Base-by-base conservation (phyloP, 768 basidiomycete species). In the Harrya chromipes region DNA sequence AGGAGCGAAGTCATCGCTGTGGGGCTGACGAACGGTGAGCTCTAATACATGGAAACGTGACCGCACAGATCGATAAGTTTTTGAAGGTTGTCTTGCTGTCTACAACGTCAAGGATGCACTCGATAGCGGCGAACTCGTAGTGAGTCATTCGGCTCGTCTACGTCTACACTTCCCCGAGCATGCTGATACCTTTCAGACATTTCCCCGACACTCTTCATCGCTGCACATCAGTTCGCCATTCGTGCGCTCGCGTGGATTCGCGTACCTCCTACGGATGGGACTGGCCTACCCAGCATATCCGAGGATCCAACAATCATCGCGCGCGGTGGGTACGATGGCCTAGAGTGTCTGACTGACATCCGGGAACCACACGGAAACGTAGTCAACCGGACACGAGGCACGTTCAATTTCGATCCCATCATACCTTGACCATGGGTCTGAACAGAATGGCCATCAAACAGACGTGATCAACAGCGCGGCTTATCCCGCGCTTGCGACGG, bases 1-100 rank as follows among this genome's bases (percentile, higher is more conserved):
- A 92, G 90, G 54, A 90, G 90, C 54, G 84, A 87, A 49, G 59
- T 84, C 11, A 66, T 99, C 7, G 92, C 90, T 0, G 81, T 87
- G 12, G 94, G 94, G 0, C 85, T 85, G 23, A 85, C 89, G 3
- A 88, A 90, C 56, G 94, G 95, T 92, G 46, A 43, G 45, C 31
- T 17, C 8, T 7, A 2, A 3, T 9, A 11, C 12, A n/a, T 11
- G 34, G 12, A 11, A 1, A 16, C 4, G 6, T 24, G n/a, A 0
- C 2, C 19, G 6, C 14, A 2, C 14, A 9, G 6, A 27, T 6
- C 53, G 20, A 55, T 50, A 48, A 52, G 9, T 59, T 38, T 29
- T 27, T 14, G 0, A 49, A 83, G 81, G 81, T 21, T 72, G 71
- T 27, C 77, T 85, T 41, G 81, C 78, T 4, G 73, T 84, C 2